Evolutionary conservation across 1,139 yeast species (phyloP).

Genomic region (Pichia sp.): DNA sequence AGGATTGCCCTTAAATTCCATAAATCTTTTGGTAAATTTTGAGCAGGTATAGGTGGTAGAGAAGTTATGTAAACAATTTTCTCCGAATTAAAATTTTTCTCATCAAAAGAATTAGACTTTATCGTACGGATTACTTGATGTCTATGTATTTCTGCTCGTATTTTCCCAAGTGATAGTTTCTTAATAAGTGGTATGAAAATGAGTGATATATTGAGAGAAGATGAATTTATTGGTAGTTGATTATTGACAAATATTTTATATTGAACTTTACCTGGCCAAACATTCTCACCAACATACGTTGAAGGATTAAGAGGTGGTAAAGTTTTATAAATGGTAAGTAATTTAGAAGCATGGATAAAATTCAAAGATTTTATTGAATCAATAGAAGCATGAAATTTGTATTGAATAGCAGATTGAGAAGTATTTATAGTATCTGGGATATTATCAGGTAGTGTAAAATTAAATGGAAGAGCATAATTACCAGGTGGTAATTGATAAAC

Average conservation of each 20-base stretch:
- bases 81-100: conserved; percentile 35
- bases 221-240: conserved; percentile 57
- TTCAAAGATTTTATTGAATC: conserved; percentile 18
- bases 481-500: conserved; percentile 47
- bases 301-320: not conserved
- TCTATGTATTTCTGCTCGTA: conserved; percentile 22
- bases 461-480: conserved; percentile 60
- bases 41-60: conserved; percentile 26
- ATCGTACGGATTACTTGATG: conserved; percentile 28
- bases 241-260: conserved; percentile 51
- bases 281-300: conserved; percentile 37
- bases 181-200: conserved; percentile 54
- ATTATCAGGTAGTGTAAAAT: conserved; percentile 48
- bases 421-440: conserved; percentile 62
- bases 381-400: conserved; percentile 37
- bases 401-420: conserved; percentile 51
- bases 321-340: not conserved
- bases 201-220: conserved; percentile 44
- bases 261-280: conserved; percentile 61
- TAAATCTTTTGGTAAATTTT: conserved; percentile 36
- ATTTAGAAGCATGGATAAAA: not conserved
- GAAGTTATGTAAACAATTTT: conserved; percentile 32
- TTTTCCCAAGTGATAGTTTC: conserved; percentile 42
- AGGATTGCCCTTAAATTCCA: conserved; percentile 45
- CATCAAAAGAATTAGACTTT: conserved; percentile 16